These are phyloP conservation scores for Brettanomyces custersianus DNA, from an alignment of 805 yeast species.

Conservation along the genomic window DNA sequence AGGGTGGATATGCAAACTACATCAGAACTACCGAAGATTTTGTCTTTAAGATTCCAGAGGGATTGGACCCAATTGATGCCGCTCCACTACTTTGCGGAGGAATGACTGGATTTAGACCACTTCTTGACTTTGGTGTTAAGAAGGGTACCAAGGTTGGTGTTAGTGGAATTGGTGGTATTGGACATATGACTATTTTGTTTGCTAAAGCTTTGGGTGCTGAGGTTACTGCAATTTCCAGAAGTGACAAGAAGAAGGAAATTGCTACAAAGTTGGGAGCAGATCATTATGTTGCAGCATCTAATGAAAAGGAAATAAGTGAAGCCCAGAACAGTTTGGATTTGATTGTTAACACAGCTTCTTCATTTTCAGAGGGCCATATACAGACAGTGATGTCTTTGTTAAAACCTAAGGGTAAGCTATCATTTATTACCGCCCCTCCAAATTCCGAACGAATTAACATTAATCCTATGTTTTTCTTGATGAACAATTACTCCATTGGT, in stretches of 20 bases:
- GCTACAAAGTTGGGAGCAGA: constrained; percentile 45
- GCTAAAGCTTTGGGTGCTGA: constrained; percentile 55
- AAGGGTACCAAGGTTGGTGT: constrained; percentile 44
- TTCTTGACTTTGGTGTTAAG: constrained; percentile 32
- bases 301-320: constrained; percentile 31
- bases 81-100: constrained; percentile 55
- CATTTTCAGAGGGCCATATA: constrained; percentile 24
- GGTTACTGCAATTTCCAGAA: constrained; percentile 48
- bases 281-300: constrained; percentile 45
- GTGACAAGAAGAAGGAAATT: constrained; percentile 37
- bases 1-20: constrained; percentile 45
- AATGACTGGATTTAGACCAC: constrained; percentile 44
- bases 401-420: constrained; percentile 25
- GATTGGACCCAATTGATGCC: constrained; percentile 29
- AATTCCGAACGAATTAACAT: constrained; percentile 25
- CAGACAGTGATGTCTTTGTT: constrained; percentile 18
- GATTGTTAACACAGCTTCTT: constrained; percentile 39
- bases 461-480: constrained; percentile 28
- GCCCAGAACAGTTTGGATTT: constrained; percentile 33
- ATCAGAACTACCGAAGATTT: constrained; percentile 34
- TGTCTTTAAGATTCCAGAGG: constrained; percentile 41
- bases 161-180: constrained; percentile 38
- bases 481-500: constrained; percentile 21
- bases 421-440: constrained; percentile 26
- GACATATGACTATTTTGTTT: constrained; percentile 38